Conservation (phyloP, 73 alveolate species). For the Uronychia setigera region DNA sequence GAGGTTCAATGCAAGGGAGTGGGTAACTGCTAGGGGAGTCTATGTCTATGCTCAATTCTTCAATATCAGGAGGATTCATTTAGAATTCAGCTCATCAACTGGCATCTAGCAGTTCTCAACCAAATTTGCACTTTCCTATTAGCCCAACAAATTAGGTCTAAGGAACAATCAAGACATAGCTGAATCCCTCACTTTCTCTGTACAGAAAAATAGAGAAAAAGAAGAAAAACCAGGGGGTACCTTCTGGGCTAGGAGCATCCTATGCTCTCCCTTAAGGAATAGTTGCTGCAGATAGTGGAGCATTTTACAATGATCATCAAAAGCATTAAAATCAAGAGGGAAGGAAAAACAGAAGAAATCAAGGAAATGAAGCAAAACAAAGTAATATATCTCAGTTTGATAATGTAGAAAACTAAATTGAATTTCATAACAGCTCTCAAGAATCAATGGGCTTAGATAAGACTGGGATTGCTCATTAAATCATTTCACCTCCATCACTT, state of each 20-base stretch:
- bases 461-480: background rate
- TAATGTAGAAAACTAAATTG: background rate
- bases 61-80: no score
- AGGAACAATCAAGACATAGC: no score
- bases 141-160: no score
- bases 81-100: no score
- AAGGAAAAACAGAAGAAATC: background rate
- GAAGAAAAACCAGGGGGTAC: no score
- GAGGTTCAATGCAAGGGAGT: no score
- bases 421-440: background rate
- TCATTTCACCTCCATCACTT: background rate
- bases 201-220: background rate
- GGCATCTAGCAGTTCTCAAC: no score
- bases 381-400: background rate
- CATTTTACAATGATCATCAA: background rate
- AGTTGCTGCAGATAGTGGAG: background rate
- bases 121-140: no score
- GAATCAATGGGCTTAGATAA: background rate
- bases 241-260: background rate
- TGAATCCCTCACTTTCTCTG: background rate
- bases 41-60: no score
- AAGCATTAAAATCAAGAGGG: background rate
- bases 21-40: no score
- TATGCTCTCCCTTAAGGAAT: background rate
- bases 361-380: background rate